phyloP scores from a whole-genome alignment of 2,329 filamentous ascomycete species.

The Penicillium sp. region DNA sequence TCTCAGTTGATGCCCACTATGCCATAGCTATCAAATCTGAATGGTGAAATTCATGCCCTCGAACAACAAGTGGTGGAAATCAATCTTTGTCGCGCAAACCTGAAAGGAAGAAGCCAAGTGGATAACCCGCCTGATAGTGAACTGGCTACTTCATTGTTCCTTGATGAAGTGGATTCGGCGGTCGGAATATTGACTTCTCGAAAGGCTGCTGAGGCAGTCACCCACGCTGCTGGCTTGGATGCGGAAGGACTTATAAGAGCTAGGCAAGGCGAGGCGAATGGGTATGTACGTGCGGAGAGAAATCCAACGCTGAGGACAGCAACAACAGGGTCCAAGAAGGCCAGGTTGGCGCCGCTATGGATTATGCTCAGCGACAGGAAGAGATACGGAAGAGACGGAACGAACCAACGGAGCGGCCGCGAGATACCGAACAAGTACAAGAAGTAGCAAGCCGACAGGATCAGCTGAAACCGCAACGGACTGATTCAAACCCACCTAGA shows the following conservation, averaged over 20 bases:
- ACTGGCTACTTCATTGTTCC: neutral
- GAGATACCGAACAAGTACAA: neutral
- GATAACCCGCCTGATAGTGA: slow-evolving; percentile 1
- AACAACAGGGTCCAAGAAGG: neutral
- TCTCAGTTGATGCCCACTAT: neutral
- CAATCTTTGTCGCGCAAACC: neutral
- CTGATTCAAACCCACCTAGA: neutral
- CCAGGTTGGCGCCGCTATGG: slow-evolving; percentile 1
- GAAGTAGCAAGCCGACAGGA: neutral
- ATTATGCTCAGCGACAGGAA: neutral
- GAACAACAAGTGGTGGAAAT: slow-evolving; percentile 1
- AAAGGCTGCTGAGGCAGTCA: slow-evolving; percentile 1
- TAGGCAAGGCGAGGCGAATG: neutral
- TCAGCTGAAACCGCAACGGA: neutral
- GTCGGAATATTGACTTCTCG: neutral
- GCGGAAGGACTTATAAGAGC: neutral
- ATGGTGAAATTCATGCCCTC: neutral
- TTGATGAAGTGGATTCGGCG: neutral
- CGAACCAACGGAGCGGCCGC: neutral
- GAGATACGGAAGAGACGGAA: neutral
- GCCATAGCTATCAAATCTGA: neutral
- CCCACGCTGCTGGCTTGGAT: neutral
- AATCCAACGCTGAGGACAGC: neutral
- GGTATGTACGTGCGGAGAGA: neutral
- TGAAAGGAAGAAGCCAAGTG: neutral